Evolutionary conservation across 352 stramenopile genomes (phyloP).

Genomic region (Bremia lactucae): DNA sequence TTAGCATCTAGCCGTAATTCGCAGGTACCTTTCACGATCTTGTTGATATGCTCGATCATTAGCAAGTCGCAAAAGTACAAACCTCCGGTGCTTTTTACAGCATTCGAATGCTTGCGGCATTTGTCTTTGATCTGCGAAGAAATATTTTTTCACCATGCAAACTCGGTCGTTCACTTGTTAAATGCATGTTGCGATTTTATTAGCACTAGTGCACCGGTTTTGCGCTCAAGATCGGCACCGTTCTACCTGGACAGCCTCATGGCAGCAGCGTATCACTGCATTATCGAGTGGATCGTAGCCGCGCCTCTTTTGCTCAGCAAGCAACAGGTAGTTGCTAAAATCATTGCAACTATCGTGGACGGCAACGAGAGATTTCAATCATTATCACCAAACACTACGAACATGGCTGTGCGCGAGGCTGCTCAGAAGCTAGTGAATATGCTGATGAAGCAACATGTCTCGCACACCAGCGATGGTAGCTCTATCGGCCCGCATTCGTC

Average conservation of each 20-base stretch:
- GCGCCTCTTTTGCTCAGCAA: slow-evolving; percentile 64
- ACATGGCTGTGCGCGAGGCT: slow-evolving; percentile 50
- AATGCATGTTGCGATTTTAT: slow-evolving; percentile 83
- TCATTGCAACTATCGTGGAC: slow-evolving; percentile 76
- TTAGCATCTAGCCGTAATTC: slow-evolving; percentile 75
- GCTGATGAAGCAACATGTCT: slow-evolving; percentile 83
- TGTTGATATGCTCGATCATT: slow-evolving; percentile 76
- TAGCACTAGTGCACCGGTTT: slow-evolving; percentile 56
- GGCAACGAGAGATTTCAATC: slow-evolving; percentile 62
- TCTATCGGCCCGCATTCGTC: slow-evolving; percentile 33
- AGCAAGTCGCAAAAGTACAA: slow-evolving; percentile 78
- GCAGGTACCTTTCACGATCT: slow-evolving; percentile 76
- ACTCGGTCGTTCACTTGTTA: slow-evolving; percentile 70
- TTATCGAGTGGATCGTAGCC: slow-evolving; percentile 79
- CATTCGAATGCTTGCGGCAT: slow-evolving; percentile 77
- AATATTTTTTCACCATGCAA: slow-evolving; percentile 64
- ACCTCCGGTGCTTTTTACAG: slow-evolving; percentile 73
- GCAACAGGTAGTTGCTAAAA: slow-evolving; percentile 62
- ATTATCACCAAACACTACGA: slow-evolving; percentile 36
- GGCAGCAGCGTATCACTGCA: slow-evolving; percentile 66
- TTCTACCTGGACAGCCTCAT: slow-evolving; percentile 81
- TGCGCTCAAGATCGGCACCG: slow-evolving; percentile 58
- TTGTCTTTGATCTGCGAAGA: slow-evolving; percentile 68
- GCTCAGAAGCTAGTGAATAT: slow-evolving; percentile 77
- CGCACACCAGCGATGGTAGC: slow-evolving; percentile 33